Base-by-base conservation (phyloP, 1,284 basidiomycete genomes). In the Ustilago cynodontis region DNA sequence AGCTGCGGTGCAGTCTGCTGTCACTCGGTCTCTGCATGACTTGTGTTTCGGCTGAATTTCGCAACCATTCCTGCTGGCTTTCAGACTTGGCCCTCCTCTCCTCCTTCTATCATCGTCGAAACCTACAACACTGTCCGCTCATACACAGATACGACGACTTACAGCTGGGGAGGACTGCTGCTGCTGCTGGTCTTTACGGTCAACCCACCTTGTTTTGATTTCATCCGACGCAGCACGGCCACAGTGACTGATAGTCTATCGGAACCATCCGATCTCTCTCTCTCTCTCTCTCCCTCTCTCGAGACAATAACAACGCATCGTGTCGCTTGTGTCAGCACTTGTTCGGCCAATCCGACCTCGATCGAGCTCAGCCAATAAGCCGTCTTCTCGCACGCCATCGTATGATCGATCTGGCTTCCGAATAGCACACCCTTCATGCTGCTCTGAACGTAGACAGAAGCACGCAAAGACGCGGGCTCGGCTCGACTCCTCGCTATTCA, bases 151-250 rank as follows among this genome's bases (percentile, higher is more conserved):
- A 43, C 20, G 16, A 20, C 20, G 14, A 37, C 14, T 37, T 8
- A 43, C 41, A 43, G 41, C 14, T 16, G 14, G 37, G 18, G 11
- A n/a, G n/a, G n/a, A n/a, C n/a, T n/a, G n/a, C n/a, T n/a, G n/a
- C n/a, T n/a, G n/a, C n/a, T n/a, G n/a, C n/a, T n/a, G n/a, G 41
- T 20, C n/a, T 20, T 20, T 20, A 14, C n/a, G n/a, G 18, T 43
- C 41, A 43, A 43, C 41, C 41, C 41, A n/a, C 41, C 35, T 37
- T 43, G 41, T 43, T 43, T 43, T 43, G 41, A 20, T 20, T 43
- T 43, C 41, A 20, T 43, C 16, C 41, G 41, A n/a, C n/a, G n/a
- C 41, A 6, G 11, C 41, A 43, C 41, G 16, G 16, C 41, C 5
- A 43, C 5, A 43, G 41, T 43, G n/a, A 43, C 20, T n/a, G 3